phyloP scores from a whole-genome alignment of 2,329 filamentous ascomycete genomes.

The Sporothrix inflata region DNA sequence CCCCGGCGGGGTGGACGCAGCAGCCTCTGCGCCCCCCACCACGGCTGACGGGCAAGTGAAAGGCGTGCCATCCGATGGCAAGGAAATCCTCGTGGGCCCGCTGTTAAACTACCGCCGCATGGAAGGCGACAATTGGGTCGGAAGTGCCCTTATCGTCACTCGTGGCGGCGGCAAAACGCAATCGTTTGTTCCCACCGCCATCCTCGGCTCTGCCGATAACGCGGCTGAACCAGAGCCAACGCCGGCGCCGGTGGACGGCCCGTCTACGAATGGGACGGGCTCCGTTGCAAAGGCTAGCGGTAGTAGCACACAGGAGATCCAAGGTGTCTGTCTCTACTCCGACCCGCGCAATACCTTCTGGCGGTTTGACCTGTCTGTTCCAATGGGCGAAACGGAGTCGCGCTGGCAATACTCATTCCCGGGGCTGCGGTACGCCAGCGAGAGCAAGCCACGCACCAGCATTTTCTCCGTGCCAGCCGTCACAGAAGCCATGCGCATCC shows the following conservation, averaged over 20 bases:
- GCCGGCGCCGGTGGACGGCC: slow-evolving; percentile 35
- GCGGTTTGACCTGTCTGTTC: slow-evolving; percentile 82
- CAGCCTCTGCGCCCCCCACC: not conserved
- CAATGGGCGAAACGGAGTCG: slow-evolving; percentile 70
- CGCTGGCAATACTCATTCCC: slow-evolving; percentile 79
- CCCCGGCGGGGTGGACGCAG: slow-evolving; percentile 12
- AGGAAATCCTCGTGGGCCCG: slow-evolving; percentile 71
- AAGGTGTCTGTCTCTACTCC: slow-evolving; percentile 65
- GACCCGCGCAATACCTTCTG: slow-evolving; percentile 80
- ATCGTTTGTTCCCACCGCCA: slow-evolving; percentile 61
- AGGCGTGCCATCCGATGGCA: slow-evolving; percentile 46
- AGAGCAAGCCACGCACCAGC: slow-evolving; percentile 61
- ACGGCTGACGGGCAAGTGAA: slow-evolving; percentile 5
- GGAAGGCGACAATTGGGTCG: slow-evolving; percentile 72
- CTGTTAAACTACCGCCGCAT: slow-evolving; percentile 78
- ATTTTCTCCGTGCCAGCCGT: slow-evolving; percentile 83
- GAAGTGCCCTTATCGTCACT: slow-evolving; percentile 83
- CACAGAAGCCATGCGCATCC: slow-evolving; percentile 91
- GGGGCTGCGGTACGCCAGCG: slow-evolving; percentile 58
- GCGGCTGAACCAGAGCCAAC: slow-evolving; percentile 38
- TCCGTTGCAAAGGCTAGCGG: not conserved
- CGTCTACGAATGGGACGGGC: slow-evolving; percentile 46
- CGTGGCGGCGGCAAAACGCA: slow-evolving; percentile 67
- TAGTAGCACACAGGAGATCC: slow-evolving; percentile 46
- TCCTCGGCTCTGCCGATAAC: slow-evolving; percentile 47